Evolutionary conservation across 805 yeast genomes (phyloP), one percentile per base, ranked within the genome.

Genomic region (Debaryomyces tyrocola): DNA sequence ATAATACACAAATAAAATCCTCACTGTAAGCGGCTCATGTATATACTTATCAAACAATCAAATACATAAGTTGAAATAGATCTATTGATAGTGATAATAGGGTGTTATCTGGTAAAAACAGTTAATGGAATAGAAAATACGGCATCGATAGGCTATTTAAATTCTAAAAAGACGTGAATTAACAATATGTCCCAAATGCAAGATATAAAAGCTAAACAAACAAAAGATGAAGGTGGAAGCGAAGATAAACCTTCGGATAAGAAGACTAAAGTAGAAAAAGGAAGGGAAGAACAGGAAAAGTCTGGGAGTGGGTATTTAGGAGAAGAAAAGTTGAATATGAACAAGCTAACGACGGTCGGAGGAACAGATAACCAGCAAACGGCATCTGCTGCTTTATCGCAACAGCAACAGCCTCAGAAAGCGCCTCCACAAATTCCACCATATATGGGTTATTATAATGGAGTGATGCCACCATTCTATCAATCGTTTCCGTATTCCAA

Each of bases 1-100:
- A 6, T 6, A 31, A 31, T 31, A 31, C 34, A 31, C 34, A 31
- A 31, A 31, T 31, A 14, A 31, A 28, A 40, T 40, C 43, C 43
- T 33, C 43, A 40, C 43, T 20, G 37, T 11, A 40, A 40, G 43
- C 43, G 43, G 43, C 43, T 40, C 43, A 40, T 14, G 7, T 11
- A 31, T 12, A 14, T 31, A n/a, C 34, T 31, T 24, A 24, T 24
- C 27, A 24, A 24, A 31, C 34, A 31, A 31, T 31, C 14, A 31
- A 31, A 31, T 5, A 21, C 27, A 21, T 21, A 21, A 21, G 5
- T 7, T 21, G 27, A 2, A 24, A 24, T 24, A 24, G 3, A 24
- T 24, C 27, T 24, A 24, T 24, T 24, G 27, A 24, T 24, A 24
- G 10, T 9, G 27, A 24, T 6, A 24, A 24, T 24, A 24, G 5